These are phyloP conservation scores for Cucurbita pepo DNA, from an alignment of 306 rosid genomes.

Conservation along the genomic window DNA sequence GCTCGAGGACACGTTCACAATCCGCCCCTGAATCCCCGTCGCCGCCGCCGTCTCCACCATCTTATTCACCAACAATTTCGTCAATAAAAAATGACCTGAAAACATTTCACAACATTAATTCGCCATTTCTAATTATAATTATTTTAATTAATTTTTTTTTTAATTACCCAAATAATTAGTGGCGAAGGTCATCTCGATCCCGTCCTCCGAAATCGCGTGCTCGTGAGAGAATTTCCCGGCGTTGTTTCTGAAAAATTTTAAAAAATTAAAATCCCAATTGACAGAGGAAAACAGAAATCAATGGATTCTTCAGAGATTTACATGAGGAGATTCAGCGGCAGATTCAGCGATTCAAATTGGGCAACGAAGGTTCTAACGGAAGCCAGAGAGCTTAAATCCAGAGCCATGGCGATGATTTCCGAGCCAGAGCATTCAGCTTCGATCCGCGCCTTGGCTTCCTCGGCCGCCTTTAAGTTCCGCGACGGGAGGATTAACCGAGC, in stretches of 20 bases:
- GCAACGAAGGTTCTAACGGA: constrained; percentile 50
- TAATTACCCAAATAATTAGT: constrained; percentile 60
- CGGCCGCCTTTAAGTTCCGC: constrained; percentile 57
- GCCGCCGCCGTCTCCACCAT: constrained; percentile 59
- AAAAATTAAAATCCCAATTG: neutral
- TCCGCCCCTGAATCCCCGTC: constrained; percentile 61
- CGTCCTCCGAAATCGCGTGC: constrained; percentile 71
- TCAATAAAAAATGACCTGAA: constrained; percentile 80
- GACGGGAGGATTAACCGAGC: constrained; percentile 69
- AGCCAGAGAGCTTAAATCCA: constrained; percentile 71
- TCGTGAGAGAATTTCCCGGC: constrained; percentile 79
- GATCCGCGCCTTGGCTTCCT: constrained; percentile 54
- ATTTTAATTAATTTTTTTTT: neutral
- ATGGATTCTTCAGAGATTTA: neutral
- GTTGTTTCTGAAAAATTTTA: constrained; percentile 37
- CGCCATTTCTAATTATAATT: neutral
- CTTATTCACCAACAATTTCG: constrained; percentile 42
- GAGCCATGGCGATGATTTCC: constrained; percentile 45
- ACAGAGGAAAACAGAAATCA: neutral
- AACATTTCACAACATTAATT: too few species aligned
- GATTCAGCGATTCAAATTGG: constrained; percentile 35
- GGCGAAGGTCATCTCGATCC: constrained; percentile 85
- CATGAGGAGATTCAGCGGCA: constrained; percentile 84
- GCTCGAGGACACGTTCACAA: constrained; percentile 81
- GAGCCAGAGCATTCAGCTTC: constrained; percentile 39